Conservation (phyloP, 2,329 filamentous ascomycete genomes). For the Magnaporthiopsis incrustans region DNA sequence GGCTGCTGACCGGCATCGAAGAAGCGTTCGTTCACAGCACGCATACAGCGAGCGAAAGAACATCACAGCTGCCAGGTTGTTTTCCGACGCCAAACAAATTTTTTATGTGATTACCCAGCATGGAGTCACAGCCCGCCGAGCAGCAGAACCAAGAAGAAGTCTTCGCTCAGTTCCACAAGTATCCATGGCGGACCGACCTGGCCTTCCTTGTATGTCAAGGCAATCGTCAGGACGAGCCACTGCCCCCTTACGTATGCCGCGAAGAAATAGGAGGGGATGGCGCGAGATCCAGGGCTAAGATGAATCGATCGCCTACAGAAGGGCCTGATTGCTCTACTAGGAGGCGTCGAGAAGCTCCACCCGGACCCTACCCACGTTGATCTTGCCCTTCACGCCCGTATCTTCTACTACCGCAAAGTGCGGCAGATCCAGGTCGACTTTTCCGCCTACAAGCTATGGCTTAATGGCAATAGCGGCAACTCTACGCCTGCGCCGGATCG, state of each 20-base stretch:
- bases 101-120: background rate
- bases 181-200: constrained; percentile 8
- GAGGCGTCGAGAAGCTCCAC: constrained; percentile 13
- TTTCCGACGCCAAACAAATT: no score
- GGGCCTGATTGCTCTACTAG: constrained; percentile 17
- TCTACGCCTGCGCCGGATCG: constrained; percentile 10
- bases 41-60: background rate
- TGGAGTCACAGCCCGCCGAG: background rate
- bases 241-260: background rate
- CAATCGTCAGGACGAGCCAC: background rate
- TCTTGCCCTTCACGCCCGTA: constrained; percentile 16
- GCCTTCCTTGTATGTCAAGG: constrained; percentile 8
- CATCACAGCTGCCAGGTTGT: background rate
- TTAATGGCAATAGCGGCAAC: constrained; percentile 10
- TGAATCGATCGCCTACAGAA: constrained; percentile 9
- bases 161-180: constrained; percentile 6
- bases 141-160: constrained; percentile 1
- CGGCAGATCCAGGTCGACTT: constrained; percentile 15
- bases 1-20: background rate
- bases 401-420: constrained; percentile 16
- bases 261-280: background rate
- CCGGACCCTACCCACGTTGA: constrained; percentile 15
- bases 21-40: background rate
- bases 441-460: constrained; percentile 13
- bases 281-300: background rate